A percentile compares a stretch with the other conserved stretches of the same genome.
Conservation (phyloP, 2,329 filamentous ascomycete species). For the Pseudopyricularia cyperi region DNA sequence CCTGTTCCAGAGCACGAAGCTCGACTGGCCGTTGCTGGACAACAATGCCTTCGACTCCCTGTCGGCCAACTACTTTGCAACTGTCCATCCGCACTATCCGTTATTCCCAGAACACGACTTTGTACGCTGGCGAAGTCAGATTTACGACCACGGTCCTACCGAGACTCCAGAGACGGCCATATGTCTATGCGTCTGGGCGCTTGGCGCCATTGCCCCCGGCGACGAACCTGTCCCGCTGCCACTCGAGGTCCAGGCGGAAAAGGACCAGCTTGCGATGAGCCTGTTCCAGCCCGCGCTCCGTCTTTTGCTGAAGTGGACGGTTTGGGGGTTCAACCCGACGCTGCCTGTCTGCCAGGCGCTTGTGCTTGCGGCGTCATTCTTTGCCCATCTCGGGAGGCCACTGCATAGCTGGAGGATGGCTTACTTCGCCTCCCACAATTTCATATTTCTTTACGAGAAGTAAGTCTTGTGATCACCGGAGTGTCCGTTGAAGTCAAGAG, state of each 20-base stretch:
- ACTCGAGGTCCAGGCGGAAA: slow-evolving; percentile 8
- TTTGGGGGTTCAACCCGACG: slow-evolving; percentile 19
- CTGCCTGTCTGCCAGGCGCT: slow-evolving; percentile 19
- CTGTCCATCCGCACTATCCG: slow-evolving; percentile 21
- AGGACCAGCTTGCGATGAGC: slow-evolving; percentile 15
- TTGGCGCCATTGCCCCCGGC: slow-evolving; percentile 3
- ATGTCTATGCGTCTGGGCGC: slow-evolving; percentile 15
- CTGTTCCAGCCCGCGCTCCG: slow-evolving; percentile 21
- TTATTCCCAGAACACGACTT: slow-evolving; percentile 18
- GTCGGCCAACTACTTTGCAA: slow-evolving; percentile 18
- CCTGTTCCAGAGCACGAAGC: slow-evolving; percentile 11
- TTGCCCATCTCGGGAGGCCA: slow-evolving; percentile 21
- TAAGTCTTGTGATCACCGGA: slow-evolving; percentile 10
- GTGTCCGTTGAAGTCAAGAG: no score
- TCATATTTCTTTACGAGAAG: slow-evolving; percentile 18
- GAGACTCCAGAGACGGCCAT: slow-evolving; percentile 18
- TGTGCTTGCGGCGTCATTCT: slow-evolving; percentile 22
- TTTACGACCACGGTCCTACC: slow-evolving; percentile 11
- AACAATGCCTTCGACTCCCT: slow-evolving; percentile 13
- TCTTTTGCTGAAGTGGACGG: slow-evolving; percentile 17
- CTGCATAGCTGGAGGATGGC: slow-evolving; percentile 22
- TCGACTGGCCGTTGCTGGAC: slow-evolving; percentile 15
- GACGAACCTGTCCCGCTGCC: not conserved
- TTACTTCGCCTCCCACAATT: slow-evolving; percentile 16
- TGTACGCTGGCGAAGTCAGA: slow-evolving; percentile 13